These are phyloP conservation scores for Chytriomyces hyalinus DNA, from an alignment of 192 early-diverging fungal genomes.

Conservation along the genomic window DNA sequence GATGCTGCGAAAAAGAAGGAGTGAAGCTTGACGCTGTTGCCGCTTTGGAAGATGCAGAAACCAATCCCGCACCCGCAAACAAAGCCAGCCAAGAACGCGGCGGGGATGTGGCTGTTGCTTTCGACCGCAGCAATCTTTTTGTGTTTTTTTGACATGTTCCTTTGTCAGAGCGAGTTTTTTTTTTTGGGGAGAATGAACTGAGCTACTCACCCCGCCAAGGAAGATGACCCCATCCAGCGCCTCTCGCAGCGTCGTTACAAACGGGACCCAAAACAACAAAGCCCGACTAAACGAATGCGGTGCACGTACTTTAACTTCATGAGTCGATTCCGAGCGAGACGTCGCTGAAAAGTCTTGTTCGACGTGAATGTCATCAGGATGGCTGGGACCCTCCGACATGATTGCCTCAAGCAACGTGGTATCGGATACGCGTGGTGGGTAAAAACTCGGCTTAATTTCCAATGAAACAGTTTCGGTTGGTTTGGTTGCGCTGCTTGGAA, in stretches of 20 bases:
- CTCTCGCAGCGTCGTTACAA: constrained; percentile 84
- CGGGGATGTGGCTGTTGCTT: constrained; percentile 72
- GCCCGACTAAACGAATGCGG: constrained; percentile 51
- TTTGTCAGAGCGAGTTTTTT: background rate
- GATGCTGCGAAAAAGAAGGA: constrained; percentile 82
- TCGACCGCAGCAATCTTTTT: constrained; percentile 58
- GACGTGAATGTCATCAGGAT: background rate
- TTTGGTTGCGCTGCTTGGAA: background rate
- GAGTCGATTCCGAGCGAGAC: background rate
- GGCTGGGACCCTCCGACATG: background rate
- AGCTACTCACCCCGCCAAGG: constrained; percentile 73
- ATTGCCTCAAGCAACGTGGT: background rate
- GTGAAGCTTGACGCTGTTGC: constrained; percentile 52
- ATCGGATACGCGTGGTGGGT: background rate
- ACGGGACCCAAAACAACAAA: constrained; percentile 82
- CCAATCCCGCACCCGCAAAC: constrained; percentile 73
- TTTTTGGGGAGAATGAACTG: background rate
- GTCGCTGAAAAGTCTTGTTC: background rate
- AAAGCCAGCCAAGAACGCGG: constrained; percentile 76
- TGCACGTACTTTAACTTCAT: background rate
- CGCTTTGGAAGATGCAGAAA: constrained; percentile 68
- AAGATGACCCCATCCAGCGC: constrained; percentile 88
- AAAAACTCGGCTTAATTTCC: no score
- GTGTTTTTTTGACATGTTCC: background rate
- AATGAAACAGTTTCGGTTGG: background rate